Percentiles rank a stretch among this genome's conserved stretches.
phyloP scores from a whole-genome alignment of 352 stramenopile species.

The Thalassiosira oceanica region DNA sequence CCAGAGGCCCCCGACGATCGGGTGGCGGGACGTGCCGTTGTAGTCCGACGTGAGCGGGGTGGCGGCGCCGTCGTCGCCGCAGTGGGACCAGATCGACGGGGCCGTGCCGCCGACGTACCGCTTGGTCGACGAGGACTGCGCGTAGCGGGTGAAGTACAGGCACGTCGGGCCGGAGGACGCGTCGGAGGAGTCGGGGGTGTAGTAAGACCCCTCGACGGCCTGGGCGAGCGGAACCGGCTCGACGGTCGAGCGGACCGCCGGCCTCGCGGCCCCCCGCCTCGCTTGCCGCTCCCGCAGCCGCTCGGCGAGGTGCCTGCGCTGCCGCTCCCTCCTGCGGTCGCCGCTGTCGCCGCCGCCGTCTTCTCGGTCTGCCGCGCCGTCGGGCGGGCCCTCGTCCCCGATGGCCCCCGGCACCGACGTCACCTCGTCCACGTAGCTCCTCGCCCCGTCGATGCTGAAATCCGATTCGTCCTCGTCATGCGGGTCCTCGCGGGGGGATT shows the following conservation, averaged over 20 bases:
- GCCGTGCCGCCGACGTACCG: conserved; percentile 73
- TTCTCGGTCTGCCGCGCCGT: not conserved
- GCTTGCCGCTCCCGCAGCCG: not conserved
- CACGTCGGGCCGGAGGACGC: conserved; percentile 39
- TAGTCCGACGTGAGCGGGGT: conserved; percentile 46
- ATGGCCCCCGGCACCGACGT: no score
- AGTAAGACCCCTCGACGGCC: conserved; percentile 51
- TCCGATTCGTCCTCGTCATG: conserved; percentile 14
- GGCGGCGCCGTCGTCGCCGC: conserved; percentile 28
- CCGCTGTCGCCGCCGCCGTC: not conserved
- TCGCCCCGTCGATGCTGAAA: conserved; percentile 5
- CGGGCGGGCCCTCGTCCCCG: not conserved
- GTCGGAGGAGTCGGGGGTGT: not conserved
- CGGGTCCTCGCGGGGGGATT: not conserved
- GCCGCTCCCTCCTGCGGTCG: conserved; percentile 15
- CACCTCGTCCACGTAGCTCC: conserved; percentile 17
- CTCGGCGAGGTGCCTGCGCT: conserved; percentile 17
- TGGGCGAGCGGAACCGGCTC: conserved; percentile 62
- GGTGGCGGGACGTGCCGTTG: conserved; percentile 63
- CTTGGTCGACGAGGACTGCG: conserved; percentile 58
- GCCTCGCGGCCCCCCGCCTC: not conserved
- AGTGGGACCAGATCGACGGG: conserved; percentile 67
- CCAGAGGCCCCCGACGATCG: conserved; percentile 37
- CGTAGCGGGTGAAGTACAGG: conserved; percentile 66
- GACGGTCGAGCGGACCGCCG: conserved; percentile 28